Evolutionary conservation across 345 rosid genomes (phyloP).

Genomic region (Punica granatum): DNA sequence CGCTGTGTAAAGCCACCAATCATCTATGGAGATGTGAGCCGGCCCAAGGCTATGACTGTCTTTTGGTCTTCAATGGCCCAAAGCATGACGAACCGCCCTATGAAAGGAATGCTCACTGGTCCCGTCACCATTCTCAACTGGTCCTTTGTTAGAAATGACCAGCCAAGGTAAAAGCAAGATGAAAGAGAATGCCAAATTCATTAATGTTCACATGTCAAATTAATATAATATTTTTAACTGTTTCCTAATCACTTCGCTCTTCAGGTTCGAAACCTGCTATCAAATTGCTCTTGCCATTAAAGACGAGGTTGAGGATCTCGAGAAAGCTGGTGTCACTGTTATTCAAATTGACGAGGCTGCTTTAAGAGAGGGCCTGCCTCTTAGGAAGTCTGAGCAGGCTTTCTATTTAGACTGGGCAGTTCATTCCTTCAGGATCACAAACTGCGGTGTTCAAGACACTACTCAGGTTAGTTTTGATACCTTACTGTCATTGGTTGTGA

Average conservation of each 20-base stretch:
- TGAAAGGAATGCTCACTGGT: constrained; percentile 99
- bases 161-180: constrained; percentile 56
- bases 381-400: constrained; percentile 93
- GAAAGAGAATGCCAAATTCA: not conserved
- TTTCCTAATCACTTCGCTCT: constrained; percentile 3
- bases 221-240: not conserved
- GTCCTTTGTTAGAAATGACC: constrained; percentile 96
- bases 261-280: constrained; percentile 83
- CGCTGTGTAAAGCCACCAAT: constrained; percentile 98
- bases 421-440: constrained; percentile 97
- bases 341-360: constrained; percentile 98
- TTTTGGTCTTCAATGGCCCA: constrained; percentile 94
- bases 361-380: constrained; percentile 91
- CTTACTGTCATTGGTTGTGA: not conserved
- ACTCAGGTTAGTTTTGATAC: constrained; percentile 63
- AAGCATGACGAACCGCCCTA: constrained; percentile 87
- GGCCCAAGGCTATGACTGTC: constrained; percentile 96
- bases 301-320: constrained; percentile 96
- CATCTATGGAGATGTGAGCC: constrained; percentile 97
- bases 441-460: constrained; percentile 74
- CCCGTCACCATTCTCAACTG: constrained; percentile 97
- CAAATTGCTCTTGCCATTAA: constrained; percentile 97
- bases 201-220: not conserved
- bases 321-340: constrained; percentile 74
- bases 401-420: constrained; percentile 99